Evolutionary conservation across 768 basidiomycete genomes (phyloP), one percentile per base, ranked within the genome.

Genomic region (Psilocybe tampanensis): DNA sequence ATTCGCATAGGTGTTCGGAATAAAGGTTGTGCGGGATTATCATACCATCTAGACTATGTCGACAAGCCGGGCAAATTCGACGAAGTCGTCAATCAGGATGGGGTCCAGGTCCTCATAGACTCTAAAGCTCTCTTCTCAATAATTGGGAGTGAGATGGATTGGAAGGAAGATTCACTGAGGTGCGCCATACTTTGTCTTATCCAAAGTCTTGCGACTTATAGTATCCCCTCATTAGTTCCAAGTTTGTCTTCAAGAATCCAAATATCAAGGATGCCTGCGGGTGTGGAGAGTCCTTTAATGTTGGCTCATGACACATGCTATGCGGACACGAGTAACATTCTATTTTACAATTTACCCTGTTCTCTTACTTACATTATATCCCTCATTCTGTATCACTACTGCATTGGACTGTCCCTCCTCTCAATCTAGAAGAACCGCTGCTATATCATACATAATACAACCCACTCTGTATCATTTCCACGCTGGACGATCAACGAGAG

Each of bases 91-190:
- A 87, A 94, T 70, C 97, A 98, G 74, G 95, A 98, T 62, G 96
- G 91, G 1, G 93, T 97, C 22, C 84, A 80, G 62, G 96, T 99
- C 44, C 77, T 98, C 60, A 94, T 98, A 70, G 97, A 99, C 76
- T 90, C 88, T 69, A 98, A 95, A 72, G 97, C 97, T 22, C 74
- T 99, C 61, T 98, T 99, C 70, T 94, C 92, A 56, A 97, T 99
- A 64, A 97, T 99, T 59, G 97, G 97, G 48, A 96, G 94, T 72
- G 92, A 92, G 80, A 99, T 99, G 97, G 94, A 96, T 69, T 99
- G 97, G 97, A 82, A 86, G 58, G 97, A 98, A 76, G 94, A 96
- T 70, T 73, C 86, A 29, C 75, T 99, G 42, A 95, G 94, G 90
- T 91, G 58, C 52, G 87, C 76, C 49, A 52, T 55, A 52, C 44